These are phyloP conservation scores for Penicillium lagena DNA, from an alignment of 495 filamentous ascomycete genomes.

Conservation along the genomic window DNA sequence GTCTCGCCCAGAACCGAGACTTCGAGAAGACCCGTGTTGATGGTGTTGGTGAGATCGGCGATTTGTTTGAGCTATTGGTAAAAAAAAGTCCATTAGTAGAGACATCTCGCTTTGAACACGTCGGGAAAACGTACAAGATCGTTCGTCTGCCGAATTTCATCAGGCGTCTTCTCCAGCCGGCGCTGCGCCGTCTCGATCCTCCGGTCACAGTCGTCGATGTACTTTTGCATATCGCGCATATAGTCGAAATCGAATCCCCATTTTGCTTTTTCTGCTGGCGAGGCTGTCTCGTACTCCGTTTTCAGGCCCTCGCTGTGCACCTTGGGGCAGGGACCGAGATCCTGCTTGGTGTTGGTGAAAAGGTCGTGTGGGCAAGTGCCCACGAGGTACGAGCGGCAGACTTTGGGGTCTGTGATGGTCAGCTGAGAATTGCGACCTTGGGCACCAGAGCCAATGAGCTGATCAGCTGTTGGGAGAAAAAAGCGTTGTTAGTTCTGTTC, in stretches of 20 bases:
- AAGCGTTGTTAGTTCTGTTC: slow-evolving; percentile 25
- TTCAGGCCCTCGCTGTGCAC: slow-evolving; percentile 86
- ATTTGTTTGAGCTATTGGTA: slow-evolving; percentile 69
- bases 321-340: slow-evolving; percentile 86
- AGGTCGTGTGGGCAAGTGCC: slow-evolving; percentile 98
- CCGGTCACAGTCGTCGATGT: slow-evolving; percentile 94
- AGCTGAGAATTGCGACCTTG: slow-evolving; percentile 69
- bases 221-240: slow-evolving; percentile 87
- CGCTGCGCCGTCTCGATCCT: slow-evolving; percentile 87
- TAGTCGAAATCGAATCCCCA: slow-evolving; percentile 96
- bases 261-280: slow-evolving; percentile 60
- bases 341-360: slow-evolving; percentile 99
- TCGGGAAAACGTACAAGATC: slow-evolving; percentile 46
- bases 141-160: slow-evolving; percentile 97
- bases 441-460: slow-evolving; percentile 72
- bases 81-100: not conserved
- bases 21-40: slow-evolving; percentile 79
- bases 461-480: slow-evolving; percentile 46
- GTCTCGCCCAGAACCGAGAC: slow-evolving; percentile 79
- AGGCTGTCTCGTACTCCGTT: slow-evolving; percentile 70
- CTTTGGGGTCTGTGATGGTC: slow-evolving; percentile 84
- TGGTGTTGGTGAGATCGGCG: slow-evolving; percentile 67
- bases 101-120: not conserved
- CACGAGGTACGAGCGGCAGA: slow-evolving; percentile 90
- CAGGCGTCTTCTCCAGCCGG: slow-evolving; percentile 91